Base-by-base conservation (phyloP, 2,329 filamentous ascomycete species). In the Pseudogymnoascus sp. region DNA sequence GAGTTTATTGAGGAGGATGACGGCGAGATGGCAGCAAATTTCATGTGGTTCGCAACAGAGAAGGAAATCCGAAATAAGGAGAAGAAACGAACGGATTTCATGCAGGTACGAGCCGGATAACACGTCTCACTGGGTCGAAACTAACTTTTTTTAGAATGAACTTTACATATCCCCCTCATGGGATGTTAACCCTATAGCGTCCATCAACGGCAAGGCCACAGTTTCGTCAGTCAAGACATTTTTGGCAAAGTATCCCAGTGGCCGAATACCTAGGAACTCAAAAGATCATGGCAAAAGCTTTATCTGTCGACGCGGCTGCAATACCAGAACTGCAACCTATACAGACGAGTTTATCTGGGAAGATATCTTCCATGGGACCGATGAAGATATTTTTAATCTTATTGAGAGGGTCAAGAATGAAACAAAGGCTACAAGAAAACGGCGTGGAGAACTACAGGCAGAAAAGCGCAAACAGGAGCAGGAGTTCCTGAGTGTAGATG, bases 21-120 rank as follows among this genome's bases (percentile, higher is more conserved):
- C 18, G 87, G 86, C 3, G 84, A 89, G 46, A 97, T 91, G 79
- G 86, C 88, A 25, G 93, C 90, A 63, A 89, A 89, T 66, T 95
- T 99, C 72, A 88, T 97, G 82, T 99, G 95, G 95, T 97, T 99
- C 73, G 92, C 90, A 0, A 91, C 90, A 0, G 90, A 96, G 70
- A 90, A 89, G 71, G 93, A 97, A 76, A 91, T 97, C 65, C 85
- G 88, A 28, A 95, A 90, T 70, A 89, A 88, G 72, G 84, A 86
- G 64, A 93, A 90, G 77, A 96, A 95, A 77, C 82, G 91, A 71
- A 82, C 79, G 11, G 95, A 99, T 75, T 91, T 85, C 64, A 75
- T 96, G 61, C 84, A 84, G 72, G 86, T 89, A 78, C 28, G 50
- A 7, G 28, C 8, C 3, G n/a, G 10, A 34, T 34, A 14, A 56